Conservation (phyloP, 768 basidiomycete species). For the Hebeloma cylindrosporum region DNA sequence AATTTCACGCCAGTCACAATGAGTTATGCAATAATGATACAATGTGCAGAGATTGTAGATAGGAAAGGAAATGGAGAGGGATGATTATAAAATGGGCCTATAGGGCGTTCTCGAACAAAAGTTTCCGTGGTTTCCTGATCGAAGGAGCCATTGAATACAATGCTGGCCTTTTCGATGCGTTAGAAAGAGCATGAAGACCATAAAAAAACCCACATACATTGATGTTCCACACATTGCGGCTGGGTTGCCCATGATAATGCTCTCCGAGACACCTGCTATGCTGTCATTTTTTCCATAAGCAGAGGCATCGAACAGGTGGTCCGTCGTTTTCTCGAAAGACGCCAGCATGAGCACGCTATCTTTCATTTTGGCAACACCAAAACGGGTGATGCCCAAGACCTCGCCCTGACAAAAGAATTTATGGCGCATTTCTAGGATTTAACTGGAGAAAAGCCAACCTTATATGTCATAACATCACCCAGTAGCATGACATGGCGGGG, state of each 20-base stretch:
- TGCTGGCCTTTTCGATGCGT: constrained; percentile 41
- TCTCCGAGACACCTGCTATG: constrained; percentile 97
- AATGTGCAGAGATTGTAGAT: constrained; percentile 9
- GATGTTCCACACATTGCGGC: constrained; percentile 94
- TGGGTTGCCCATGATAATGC: constrained; percentile 99
- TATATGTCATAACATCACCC: constrained; percentile 98
- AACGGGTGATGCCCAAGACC: constrained; percentile 96
- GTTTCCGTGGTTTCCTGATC: constrained; percentile 48
- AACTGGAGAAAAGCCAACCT: constrained; percentile 58
- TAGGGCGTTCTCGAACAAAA: constrained; percentile 50
- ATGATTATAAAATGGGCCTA: constrained; percentile 23
- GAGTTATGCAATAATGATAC: constrained; percentile 23
- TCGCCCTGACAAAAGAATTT: constrained; percentile 64
- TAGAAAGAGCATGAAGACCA: constrained; percentile 6
- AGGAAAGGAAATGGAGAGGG: constrained; percentile 5
- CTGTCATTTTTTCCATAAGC: constrained; percentile 94
- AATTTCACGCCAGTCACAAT: too few relatives aligned
- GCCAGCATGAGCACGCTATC: constrained; percentile 99
- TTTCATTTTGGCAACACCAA: constrained; percentile 99
- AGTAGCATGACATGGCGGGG: constrained; percentile 98
- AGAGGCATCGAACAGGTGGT: constrained; percentile 97
- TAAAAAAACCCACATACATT: constrained; percentile 52
- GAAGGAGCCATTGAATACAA: constrained; percentile 44
- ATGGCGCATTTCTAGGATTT: background rate
- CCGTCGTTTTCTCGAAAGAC: constrained; percentile 99